Base-by-base conservation (phyloP, 129 eudicot genomes). In the Artemisia tridentata region DNA sequence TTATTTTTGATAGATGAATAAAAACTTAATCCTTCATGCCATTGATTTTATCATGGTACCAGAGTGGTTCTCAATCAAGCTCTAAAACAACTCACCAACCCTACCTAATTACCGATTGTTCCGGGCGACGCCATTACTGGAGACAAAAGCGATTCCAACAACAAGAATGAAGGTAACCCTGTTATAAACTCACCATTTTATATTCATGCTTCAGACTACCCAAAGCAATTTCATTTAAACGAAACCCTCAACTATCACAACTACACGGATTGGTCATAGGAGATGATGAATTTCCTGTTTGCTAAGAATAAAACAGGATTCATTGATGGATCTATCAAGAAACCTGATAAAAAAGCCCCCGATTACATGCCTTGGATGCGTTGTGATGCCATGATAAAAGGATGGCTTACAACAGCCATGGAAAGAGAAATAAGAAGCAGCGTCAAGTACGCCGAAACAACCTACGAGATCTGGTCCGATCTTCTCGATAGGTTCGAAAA, bases 351-450 rank as follows among this genome's bases (percentile, higher is more conserved):
- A 17, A 6, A 21, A 7, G 15, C 20, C 3, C 8, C 59, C 16
- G 59, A 53, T 53, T 53, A 15, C 20, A 53, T 53, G 59, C 59
- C 59, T 3, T 53, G 59, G 59, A 53, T 53, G 59, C 59, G 59
- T 4, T 53, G 59, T 53, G 59, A 53, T 7, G 59, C 59, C 20
- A 53, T 53, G 57, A 11, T 52, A 52, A 13, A 52, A 15, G 25
- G n/a, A n/a, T n/a, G n/a, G n/a, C n/a, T n/a, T n/a, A n/a, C n/a
- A n/a, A n/a, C n/a, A n/a, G n/a, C n/a, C 25, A 59, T 11, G 65
- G 65, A 25, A 16, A 56, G 2, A 9, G 62, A 56, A 18, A 56
- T 23, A 23, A 23, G 27, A 23, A 23, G 27, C 27, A 23, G 27
- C 27, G 27, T 59, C n/a, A 59, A 60, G 45, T 60, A 60, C 45